These are phyloP conservation scores for Alternaria sp. DNA, from an alignment of 2,329 filamentous ascomycete species.

Conservation along the genomic window DNA sequence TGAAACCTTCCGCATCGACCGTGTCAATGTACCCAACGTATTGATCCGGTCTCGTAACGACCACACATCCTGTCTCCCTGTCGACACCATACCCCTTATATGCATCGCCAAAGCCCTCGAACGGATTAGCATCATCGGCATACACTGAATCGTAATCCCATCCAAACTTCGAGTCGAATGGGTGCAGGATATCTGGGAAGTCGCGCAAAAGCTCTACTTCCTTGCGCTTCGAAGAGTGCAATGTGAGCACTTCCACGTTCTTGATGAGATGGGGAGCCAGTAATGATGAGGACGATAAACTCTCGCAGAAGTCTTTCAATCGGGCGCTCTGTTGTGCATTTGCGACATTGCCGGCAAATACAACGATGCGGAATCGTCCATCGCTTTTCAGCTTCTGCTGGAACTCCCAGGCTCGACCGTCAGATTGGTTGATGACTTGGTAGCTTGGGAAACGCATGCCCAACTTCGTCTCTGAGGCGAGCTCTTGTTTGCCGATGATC, in stretches of 20 bases:
- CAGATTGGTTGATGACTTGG: slow-evolving; percentile 67
- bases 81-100: slow-evolving; percentile 69
- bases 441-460: slow-evolving; percentile 68
- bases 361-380: slow-evolving; percentile 65
- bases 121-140: slow-evolving; percentile 57
- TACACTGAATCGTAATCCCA: slow-evolving; percentile 57
- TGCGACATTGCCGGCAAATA: slow-evolving; percentile 69
- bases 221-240: slow-evolving; percentile 64
- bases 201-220: slow-evolving; percentile 55
- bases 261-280: slow-evolving; percentile 57
- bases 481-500: slow-evolving; percentile 49
- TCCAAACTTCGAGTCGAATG: slow-evolving; percentile 50
- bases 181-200: slow-evolving; percentile 55
- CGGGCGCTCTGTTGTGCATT: slow-evolving; percentile 53
- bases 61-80: slow-evolving; percentile 62
- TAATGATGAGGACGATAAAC: slow-evolving; percentile 52
- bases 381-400: slow-evolving; percentile 65
- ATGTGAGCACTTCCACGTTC: slow-evolving; percentile 67
- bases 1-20: slow-evolving; percentile 42
- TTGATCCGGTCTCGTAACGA: slow-evolving; percentile 72
- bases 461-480: slow-evolving; percentile 57
- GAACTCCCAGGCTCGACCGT: slow-evolving; percentile 66
- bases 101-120: slow-evolving; percentile 55
- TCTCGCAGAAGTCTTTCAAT: slow-evolving; percentile 59
- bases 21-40: slow-evolving; percentile 63